Evolutionary conservation across 108 stramenopile genomes (phyloP), one percentile per base, ranked within the genome.

Genomic region (Cyclotella cryptica): DNA sequence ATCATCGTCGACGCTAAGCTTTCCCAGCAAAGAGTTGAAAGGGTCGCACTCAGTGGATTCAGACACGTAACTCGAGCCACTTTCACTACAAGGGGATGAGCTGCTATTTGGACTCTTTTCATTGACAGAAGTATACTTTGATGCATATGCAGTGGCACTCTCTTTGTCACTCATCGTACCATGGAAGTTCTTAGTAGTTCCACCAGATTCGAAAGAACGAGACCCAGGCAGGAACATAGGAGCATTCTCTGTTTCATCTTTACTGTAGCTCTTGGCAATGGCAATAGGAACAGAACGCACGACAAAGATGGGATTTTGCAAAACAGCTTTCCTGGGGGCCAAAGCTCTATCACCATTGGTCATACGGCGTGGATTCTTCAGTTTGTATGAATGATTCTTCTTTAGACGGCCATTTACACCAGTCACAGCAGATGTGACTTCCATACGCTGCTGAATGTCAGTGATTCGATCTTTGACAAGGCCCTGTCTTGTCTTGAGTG

Each of bases 221-320:
- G 17, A 24, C 21, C 19, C 22, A 26, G 54, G 22, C 27, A 61
- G 10, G 28, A 28, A 19, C 8, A 14, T 19, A 1, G 66, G 14
- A 21, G 27, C 30, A 29, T 30, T 21, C 12, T 71, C 70, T 22
- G 15, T 22, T 35, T 75, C 74, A 44, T 81, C 80, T 30, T 52
- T 73, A 27, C 80, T 81, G 44, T 81, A 81, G 43, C 73, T 81
- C 53, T 69, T 81, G 21, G 80, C 55, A 45, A 81, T 75, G 26
- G 69, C 80, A 69, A 81, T 70, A 12, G 80, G 80, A 43, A 81
- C 80, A 49, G 80, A 74, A 24, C 80, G 72, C 9, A 73, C 40
- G 1, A 17, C 60, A 62, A 74, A 75, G 35, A 66, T 74, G 3
- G 80, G 53, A 35, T 64, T 73, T 64, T 73, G 73, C 44, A 81